These are phyloP conservation scores for Crithidia sp. DNA, from an alignment of 208 protist species.

Conservation along the genomic window DNA sequence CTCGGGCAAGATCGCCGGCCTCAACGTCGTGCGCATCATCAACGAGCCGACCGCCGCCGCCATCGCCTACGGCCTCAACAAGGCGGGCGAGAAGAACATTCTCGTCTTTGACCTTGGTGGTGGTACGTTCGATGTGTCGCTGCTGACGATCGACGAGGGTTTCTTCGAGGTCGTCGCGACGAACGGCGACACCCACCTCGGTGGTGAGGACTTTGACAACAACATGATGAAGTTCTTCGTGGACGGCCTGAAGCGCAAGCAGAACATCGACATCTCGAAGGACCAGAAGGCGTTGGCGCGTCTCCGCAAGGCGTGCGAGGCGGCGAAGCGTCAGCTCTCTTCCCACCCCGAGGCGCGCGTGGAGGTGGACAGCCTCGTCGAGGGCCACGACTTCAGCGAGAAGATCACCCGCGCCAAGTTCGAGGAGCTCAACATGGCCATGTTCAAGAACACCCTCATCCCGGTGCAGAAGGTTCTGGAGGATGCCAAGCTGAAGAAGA, in stretches of 20 bases:
- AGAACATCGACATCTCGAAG: conserved; percentile 72
- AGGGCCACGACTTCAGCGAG: conserved; percentile 98
- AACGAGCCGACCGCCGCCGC: conserved; percentile 99
- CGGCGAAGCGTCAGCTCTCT: conserved; percentile 99
- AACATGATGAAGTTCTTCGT: conserved; percentile 97
- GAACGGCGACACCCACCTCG: conserved; percentile 99
- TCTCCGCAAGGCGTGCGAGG: conserved; percentile 90
- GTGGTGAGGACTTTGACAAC: conserved; percentile 99
- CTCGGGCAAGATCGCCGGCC: conserved; percentile 96
- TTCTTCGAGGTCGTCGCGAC: conserved; percentile 99
- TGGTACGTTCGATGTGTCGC: conserved; percentile 98
- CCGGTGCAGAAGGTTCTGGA: conserved; percentile 88
- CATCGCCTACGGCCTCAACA: conserved; percentile 99
- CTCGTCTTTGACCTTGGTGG: conserved; percentile 99
- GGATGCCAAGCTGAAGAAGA: conserved; percentile 91
- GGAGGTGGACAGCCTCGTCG: conserved; percentile 98
- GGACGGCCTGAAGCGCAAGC: conserved; percentile 94
- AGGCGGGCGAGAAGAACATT: conserved; percentile 92
- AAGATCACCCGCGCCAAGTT: conserved; percentile 98
- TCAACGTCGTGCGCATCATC: conserved; percentile 99
- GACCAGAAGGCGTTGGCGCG: conserved; percentile 78
- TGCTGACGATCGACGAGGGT: conserved; percentile 99
- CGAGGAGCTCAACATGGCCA: conserved; percentile 95
- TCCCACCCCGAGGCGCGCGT: conserved; percentile 91
- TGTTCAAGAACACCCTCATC: conserved; percentile 87